Base-by-base conservation (phyloP, 805 yeast genomes). In the Diddensiella caesifluorescens region DNA sequence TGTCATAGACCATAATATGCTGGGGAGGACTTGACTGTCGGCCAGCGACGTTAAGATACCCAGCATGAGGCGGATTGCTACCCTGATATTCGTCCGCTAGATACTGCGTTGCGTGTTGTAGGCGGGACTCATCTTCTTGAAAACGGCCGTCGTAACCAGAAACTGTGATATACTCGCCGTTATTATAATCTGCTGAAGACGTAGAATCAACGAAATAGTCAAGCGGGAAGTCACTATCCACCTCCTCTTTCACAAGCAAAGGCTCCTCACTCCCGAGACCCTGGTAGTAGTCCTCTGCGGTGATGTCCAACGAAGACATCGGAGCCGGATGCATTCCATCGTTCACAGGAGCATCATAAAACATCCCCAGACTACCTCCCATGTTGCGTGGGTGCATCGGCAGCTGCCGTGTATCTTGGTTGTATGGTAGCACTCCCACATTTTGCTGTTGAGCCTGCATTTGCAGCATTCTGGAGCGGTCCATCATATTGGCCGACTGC, bases 211-310 rank as follows among this genome's bases (percentile, higher is more conserved):
- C 49, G 5, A 49, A 25, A 40, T 53, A 53, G 38, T 53, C 57
- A 25, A 53, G 45, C 16, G 57, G 57, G 39, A 53, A 53, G 35
- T 53, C 57, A 13, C 53, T 49, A 2, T 45, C 49, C 7, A 39
- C 47, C 1, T 41, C 49, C 16, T 32, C 35, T 25, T 13, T 20
- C 9, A 34, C 12, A 5, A 29, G 32, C 15, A 29, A 7, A 7
- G 32, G 32, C 15, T 29, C 32, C 15, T 29, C 32, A 6, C 6
- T 13, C 15, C 16, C 32, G 16, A 29, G 9, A 7, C 19, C 7
- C 19, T 7, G 12, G 15, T 29, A 29, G 15, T 29, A 29, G 16
- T 19, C 15, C 15, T 13, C 32, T 7, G 32, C 12, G 16, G 32
- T 29, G 15, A 29, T 29, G 15, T 29, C 32, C 7, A 29, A 19